Evolutionary conservation across 2,329 filamentous ascomycete species (phyloP), one percentile per base, ranked within the genome.

Genomic region (Nemania serpens): DNA sequence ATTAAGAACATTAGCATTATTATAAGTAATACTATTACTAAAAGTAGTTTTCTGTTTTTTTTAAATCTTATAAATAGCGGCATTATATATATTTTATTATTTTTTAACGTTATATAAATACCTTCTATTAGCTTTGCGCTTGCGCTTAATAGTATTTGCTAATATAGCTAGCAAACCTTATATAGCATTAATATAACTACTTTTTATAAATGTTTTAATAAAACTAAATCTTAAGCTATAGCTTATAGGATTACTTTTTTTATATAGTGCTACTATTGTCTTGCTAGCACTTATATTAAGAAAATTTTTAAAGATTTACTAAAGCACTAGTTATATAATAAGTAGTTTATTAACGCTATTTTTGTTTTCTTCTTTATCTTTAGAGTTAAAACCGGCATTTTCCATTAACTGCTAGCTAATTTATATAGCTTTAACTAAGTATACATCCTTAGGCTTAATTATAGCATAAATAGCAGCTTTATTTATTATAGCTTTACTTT

Each of bases 141-240:
- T 91, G 63, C 93, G 90, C 70, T 92, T 90, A 63, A 93, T 91
- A 71, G 91, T 93, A 74, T 97, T 92, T 18, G 92, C 93, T 9
- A 86, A 87, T 2, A 86, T 88, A 9, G 86, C 84, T 41, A 85
- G 76, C 2, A 86, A 85, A 2, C 86, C 86, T 61, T 86, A 85
- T 25, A 96, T 85, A 20, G 93, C 90, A 72, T 93, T 91, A 75
- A 97, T 84, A 62, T 87, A 99, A 0, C 95, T 95, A 63, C 95
- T 95, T 77, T 99, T 99, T 95, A 99, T 99, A 1, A 92, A 96
- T 0, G 93, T 97, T 72, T 95, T 93, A 75, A 99, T 93, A 75
- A 99, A 97, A 74, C 91, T 97, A 79, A 98, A 97, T 2, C 91
- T 95, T 61, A 97, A 88, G 1, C 95, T 95, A 70, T 93, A 90